A percentile compares a stretch with the other conserved stretches of the same genome.
phyloP scores from a whole-genome alignment of 768 basidiomycete genomes.

The Clavulina sp. region DNA sequence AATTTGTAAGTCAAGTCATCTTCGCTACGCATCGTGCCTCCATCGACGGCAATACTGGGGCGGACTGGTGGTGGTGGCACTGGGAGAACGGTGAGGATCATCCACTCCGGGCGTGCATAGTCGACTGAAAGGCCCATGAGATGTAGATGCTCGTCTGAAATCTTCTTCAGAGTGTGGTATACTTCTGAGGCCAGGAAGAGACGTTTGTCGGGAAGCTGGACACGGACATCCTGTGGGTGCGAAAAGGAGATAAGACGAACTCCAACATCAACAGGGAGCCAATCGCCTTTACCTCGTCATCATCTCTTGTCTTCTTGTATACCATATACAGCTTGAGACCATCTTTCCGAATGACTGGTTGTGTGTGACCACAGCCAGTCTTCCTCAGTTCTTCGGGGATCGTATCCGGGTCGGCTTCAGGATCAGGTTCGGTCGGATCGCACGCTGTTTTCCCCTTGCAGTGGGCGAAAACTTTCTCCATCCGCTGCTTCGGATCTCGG shows the following conservation, averaged over 20 bases:
- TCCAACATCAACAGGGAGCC: neutral
- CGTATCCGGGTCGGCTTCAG: conserved; percentile 33
- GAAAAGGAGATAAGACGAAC: conserved; percentile 3
- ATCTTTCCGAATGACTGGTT: conserved; percentile 84
- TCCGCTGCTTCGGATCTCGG: conserved; percentile 70
- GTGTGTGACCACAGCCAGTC: conserved; percentile 89
- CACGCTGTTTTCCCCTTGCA: conserved; percentile 83
- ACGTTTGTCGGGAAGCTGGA: conserved; percentile 65
- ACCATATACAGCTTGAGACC: conserved; percentile 88
- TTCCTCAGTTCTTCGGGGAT: conserved; percentile 53
- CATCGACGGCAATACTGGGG: conserved; percentile 93
- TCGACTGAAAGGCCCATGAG: conserved; percentile 85
- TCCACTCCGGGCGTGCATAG: conserved; percentile 97
- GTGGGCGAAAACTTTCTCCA: conserved; percentile 69
- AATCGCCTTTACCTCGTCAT: conserved; percentile 63
- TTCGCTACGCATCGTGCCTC: conserved; percentile 90
- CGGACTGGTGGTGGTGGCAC: conserved; percentile 97
- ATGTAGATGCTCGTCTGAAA: conserved; percentile 72
- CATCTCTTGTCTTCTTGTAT: conserved; percentile 87
- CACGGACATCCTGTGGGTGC: conserved; percentile 74
- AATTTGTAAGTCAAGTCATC: conserved; percentile 98
- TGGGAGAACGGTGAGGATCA: conserved; percentile 95
- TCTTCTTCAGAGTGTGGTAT: conserved; percentile 92
- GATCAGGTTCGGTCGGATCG: conserved; percentile 70
- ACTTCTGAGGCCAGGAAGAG: conserved; percentile 71